phyloP scores from a whole-genome alignment of 2,329 filamentous ascomycete genomes.

The Penicillium sp. region DNA sequence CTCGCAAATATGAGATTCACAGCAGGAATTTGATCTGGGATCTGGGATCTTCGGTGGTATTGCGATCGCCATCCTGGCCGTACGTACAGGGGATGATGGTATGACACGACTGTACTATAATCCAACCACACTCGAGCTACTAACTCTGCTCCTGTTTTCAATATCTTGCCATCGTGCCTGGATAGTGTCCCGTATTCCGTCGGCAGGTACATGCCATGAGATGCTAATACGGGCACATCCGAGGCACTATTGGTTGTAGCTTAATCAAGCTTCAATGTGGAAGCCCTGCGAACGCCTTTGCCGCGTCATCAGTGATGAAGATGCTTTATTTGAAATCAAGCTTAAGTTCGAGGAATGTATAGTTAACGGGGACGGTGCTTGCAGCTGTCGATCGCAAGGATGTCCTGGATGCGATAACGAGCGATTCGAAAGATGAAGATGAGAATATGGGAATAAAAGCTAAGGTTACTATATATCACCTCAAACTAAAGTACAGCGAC shows the following conservation, averaged over 20 bases:
- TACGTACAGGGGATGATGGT: background rate
- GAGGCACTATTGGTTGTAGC: slow-evolving; percentile 1
- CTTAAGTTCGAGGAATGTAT: slow-evolving; percentile 26
- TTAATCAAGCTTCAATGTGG: slow-evolving; percentile 6
- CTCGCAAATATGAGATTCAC: background rate
- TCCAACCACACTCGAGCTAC: background rate
- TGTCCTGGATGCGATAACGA: background rate
- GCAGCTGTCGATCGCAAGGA: slow-evolving; percentile 2
- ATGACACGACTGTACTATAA: background rate
- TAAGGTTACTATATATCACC: background rate
- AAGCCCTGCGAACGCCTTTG: slow-evolving; percentile 6
- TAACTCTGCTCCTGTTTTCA: background rate
- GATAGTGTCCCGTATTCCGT: no score
- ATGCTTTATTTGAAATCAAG: slow-evolving; percentile 28
- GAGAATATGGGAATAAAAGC: background rate
- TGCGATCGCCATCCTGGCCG: background rate
- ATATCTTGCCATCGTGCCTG: background rate
- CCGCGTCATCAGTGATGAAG: slow-evolving; percentile 9
- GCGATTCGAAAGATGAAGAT: background rate
- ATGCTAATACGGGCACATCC: background rate
- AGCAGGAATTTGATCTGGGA: background rate
- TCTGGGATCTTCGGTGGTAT: background rate
- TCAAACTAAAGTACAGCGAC: background rate
- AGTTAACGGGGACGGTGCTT: slow-evolving; percentile 7
- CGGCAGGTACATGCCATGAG: background rate